Evolutionary conservation across 768 basidiomycete genomes (phyloP).

Genomic region (Strobilomyces confusus): DNA sequence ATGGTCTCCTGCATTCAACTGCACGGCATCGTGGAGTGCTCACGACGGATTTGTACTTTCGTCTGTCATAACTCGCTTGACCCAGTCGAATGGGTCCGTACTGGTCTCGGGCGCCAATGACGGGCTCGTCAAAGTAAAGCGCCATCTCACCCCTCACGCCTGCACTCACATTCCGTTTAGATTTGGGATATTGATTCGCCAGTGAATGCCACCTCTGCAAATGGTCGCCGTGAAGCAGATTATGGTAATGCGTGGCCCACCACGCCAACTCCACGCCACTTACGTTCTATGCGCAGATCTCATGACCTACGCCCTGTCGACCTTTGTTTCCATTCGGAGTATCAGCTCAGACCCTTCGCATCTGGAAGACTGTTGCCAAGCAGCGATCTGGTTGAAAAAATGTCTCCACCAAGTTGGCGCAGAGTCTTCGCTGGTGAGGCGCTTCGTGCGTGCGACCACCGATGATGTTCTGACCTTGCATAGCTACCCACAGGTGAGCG

Average conservation of each 20-base stretch:
- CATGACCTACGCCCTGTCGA: conserved; percentile 73
- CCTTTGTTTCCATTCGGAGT: conserved; percentile 85
- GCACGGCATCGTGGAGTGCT: conserved; percentile 76
- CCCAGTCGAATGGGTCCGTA: conserved; percentile 20
- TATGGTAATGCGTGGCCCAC: conserved; percentile 13
- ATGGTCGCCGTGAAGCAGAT: conserved; percentile 5
- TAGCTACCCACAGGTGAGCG: conserved; percentile 76
- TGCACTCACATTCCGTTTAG: conserved; percentile 26
- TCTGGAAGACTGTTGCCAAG: conserved; percentile 88
- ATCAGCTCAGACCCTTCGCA: conserved; percentile 66
- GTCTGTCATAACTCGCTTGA: conserved; percentile 52
- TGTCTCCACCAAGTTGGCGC: conserved; percentile 88
- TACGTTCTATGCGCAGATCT: conserved; percentile 44
- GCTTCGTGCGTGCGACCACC: background rate
- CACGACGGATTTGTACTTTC: conserved; percentile 84
- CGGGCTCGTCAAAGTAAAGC: conserved; percentile 69
- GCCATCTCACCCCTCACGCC: background rate
- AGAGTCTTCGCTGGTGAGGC: conserved; percentile 62
- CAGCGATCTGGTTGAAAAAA: conserved; percentile 89
- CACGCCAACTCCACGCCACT: background rate
- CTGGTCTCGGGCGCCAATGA: conserved; percentile 85
- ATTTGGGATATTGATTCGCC: conserved; percentile 50
- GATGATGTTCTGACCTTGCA: background rate
- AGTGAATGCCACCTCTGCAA: background rate
- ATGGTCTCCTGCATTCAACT: conserved; percentile 83